Base-by-base conservation (phyloP, 345 rosid genomes). In the Rhodamnia rubescens region DNA sequence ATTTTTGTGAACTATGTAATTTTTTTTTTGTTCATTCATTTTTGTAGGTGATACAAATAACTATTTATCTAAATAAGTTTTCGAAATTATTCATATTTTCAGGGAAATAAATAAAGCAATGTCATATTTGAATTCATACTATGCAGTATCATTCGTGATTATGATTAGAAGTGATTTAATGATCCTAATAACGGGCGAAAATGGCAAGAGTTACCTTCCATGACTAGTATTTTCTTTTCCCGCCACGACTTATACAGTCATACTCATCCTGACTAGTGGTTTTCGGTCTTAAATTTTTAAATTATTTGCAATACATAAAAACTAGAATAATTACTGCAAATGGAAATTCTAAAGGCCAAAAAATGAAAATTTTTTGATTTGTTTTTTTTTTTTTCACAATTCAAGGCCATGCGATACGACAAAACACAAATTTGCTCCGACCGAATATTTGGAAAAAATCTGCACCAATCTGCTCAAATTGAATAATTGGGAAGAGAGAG, bases 51-150 rank as follows among this genome's bases (percentile, higher is more conserved):
- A 16, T 15, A 64, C 1, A 15, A 29, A 3, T 0, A 8, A 14
- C 29, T 0, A 7, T 27, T 59, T 27, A 3, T 59, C 27, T 0
- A 13, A 7, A 64, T 15, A 0, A 3, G 0, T 59, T 59, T 59
- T 13, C 0, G 0, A 3, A 59, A 27, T 27, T 2, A 59, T 27
- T 59, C 15, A 27, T 59, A 0, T n/a, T n/a, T 27, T 27, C 18
- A n/a, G 0, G 2, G 29, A 59, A 29, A 29, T 0, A 29, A 29
- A 18, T 8, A 2, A 2, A 64, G 75, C 0, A 0, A 4, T 29
- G 4, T 64, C 6, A 29, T 15, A 29, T 3, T 15, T 2, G 18
- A 29, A 64, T 29, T 1, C 11, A 1, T 29, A 29, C 0, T 4
- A 15, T 15, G 40, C 1, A 1, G 29, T 27, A 29, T 29, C 5